phyloP scores from a whole-genome alignment of 2,329 filamentous ascomycete genomes.

The Ceratocystis alfenasii region DNA sequence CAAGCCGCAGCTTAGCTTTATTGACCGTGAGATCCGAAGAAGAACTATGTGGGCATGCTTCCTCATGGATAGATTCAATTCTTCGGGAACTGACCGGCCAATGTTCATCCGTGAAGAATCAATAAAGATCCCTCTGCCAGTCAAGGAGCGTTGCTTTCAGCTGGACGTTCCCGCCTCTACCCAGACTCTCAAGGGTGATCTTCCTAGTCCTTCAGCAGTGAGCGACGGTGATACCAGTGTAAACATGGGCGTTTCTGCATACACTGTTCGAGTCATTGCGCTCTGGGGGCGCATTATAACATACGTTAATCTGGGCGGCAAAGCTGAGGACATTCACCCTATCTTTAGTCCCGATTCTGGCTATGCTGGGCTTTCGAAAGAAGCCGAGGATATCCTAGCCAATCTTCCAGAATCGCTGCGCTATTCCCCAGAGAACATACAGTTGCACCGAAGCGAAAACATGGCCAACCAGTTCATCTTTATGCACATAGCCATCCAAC shows the following conservation, averaged over 20 bases:
- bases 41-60: constrained; percentile 98
- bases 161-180: constrained; percentile 83
- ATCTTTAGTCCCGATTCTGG: constrained; percentile 76
- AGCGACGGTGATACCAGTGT: constrained; percentile 49
- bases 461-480: constrained; percentile 88
- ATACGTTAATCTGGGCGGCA: constrained; percentile 83
- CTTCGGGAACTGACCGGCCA: constrained; percentile 82
- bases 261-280: constrained; percentile 72
- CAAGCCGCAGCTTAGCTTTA: constrained; percentile 58
- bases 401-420: constrained; percentile 58
- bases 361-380: constrained; percentile 57
- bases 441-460: constrained; percentile 70
- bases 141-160: constrained; percentile 80
- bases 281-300: constrained; percentile 83
- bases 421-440: constrained; percentile 71
- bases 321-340: constrained; percentile 60
- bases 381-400: constrained; percentile 57
- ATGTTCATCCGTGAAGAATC: constrained; percentile 85
- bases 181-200: constrained; percentile 63
- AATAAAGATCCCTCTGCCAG: constrained; percentile 77
- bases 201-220: constrained; percentile 49
- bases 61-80: constrained; percentile 94
- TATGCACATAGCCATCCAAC: constrained; percentile 78
- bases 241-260: constrained; percentile 91
- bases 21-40: constrained; percentile 82